A percentile compares a stretch with the other conserved stretches of the same genome.
Conservation (phyloP, 1,139 yeast genomes). For the Candida gigantensis region DNA sequence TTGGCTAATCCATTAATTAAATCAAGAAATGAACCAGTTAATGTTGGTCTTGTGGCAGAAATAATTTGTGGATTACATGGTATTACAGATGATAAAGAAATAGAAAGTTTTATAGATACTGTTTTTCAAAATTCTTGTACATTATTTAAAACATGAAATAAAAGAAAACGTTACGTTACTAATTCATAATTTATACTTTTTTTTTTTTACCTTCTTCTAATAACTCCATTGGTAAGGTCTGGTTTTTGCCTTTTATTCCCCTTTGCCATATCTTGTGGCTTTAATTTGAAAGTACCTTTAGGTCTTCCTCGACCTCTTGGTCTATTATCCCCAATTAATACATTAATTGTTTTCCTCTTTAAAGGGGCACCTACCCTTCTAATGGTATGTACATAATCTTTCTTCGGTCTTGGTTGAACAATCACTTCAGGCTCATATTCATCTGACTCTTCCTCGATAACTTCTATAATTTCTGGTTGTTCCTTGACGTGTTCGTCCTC, state of each 20-base stretch:
- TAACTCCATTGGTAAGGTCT: neutral
- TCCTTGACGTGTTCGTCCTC: neutral
- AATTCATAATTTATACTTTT: neutral
- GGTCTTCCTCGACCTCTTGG: constrained; percentile 18
- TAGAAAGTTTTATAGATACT: constrained; percentile 55
- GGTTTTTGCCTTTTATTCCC: neutral
- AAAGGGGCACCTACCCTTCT: constrained; percentile 6
- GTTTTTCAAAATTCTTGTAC: constrained; percentile 66
- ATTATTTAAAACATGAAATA: constrained; percentile 47
- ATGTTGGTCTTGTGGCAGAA: constrained; percentile 77
- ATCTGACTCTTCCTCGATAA: constrained; percentile 1
- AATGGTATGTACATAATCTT: neutral
- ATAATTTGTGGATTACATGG: constrained; percentile 61
- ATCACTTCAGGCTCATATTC: constrained; percentile 2
- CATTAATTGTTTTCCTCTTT: constrained; percentile 15
- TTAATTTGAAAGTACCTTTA: constrained; percentile 16
- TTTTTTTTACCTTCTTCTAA: neutral
- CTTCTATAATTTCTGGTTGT: neutral
- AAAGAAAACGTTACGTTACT: neutral
- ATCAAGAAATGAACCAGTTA: constrained; percentile 90
- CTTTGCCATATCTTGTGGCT: constrained; percentile 5
- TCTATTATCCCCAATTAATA: constrained; percentile 9
- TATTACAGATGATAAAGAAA: constrained; percentile 40
- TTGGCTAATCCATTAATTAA: constrained; percentile 62
- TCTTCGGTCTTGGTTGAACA: neutral